Evolutionary conservation across 2,329 filamentous ascomycete genomes (phyloP).

Genomic region (Didymellaceae sp.): DNA sequence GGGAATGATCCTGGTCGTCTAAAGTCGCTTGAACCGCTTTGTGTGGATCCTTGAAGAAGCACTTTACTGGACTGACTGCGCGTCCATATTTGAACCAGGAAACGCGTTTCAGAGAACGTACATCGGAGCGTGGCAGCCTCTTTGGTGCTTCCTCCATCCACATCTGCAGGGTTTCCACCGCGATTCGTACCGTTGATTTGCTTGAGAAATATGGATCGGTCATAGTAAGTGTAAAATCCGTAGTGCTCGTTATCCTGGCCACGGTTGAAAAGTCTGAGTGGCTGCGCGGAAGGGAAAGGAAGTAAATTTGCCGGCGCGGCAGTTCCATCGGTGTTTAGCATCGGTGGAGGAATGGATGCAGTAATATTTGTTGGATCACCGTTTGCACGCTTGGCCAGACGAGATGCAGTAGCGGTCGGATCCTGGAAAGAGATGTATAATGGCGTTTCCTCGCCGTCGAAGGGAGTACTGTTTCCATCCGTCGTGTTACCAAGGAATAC

Average conservation of each 20-base stretch:
- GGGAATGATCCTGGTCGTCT: conserved; percentile 64
- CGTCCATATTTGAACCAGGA: conserved; percentile 70
- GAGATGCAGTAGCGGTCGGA: conserved; percentile 35
- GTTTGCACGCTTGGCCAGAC: conserved; percentile 47
- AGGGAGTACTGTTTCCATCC: conserved; percentile 72
- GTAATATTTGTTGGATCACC: conserved; percentile 52
- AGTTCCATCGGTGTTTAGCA: conserved; percentile 70
- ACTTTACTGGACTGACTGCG: conserved; percentile 50
- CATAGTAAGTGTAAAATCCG: conserved; percentile 91
- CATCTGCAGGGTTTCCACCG: conserved; percentile 53
- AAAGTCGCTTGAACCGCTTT: conserved; percentile 52
- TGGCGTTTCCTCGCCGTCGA: conserved; percentile 84
- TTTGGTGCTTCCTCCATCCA: conserved; percentile 57
- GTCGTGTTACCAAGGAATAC: conserved; percentile 86
- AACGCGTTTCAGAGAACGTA: conserved; percentile 67
- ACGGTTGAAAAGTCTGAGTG: conserved; percentile 83
- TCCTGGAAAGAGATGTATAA: conserved; percentile 81
- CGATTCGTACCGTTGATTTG: conserved; percentile 58
- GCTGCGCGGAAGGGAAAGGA: conserved; percentile 72
- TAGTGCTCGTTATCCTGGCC: conserved; percentile 84
- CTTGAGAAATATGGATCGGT: conserved; percentile 83
- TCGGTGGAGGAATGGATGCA: conserved; percentile 67
- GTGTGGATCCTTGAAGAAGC: conserved; percentile 36
- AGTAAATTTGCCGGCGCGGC: conserved; percentile 75
- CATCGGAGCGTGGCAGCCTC: conserved; percentile 57